Base-by-base conservation (phyloP, 2,329 filamentous ascomycete genomes). In the Sporothrix humicola region DNA sequence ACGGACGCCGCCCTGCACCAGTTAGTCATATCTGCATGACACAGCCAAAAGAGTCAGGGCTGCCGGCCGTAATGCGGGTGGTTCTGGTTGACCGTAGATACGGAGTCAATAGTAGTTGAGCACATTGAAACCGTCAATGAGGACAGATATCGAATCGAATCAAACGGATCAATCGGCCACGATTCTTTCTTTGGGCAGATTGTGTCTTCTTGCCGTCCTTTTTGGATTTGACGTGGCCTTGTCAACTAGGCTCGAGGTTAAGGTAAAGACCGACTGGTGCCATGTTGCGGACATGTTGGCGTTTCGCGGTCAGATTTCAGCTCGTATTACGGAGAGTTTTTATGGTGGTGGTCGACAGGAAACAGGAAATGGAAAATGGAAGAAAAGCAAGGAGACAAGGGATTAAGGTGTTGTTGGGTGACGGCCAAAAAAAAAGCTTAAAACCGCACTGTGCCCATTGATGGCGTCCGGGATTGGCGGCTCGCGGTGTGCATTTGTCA, bases 401-500 rank as follows among this genome's bases (percentile, higher is more conserved):
- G 31, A 37, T 37, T 37, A 46, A 46, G 12, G 20, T 56, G 20
- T 52, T 15, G 15, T 20, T 23, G 52, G 61, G 44, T 20, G 17
- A 20, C 37, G 37, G n/a, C 3, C 31, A 37, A n/a, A 65, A 26
- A 26, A 26, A 44, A 66, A 48, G 61, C 61, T 66, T 66, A 66
- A 66, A 48, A 23, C 65, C 66, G 50, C 48, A 69, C 65, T 56
- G 48, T 54, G 63, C 46, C 65, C 44, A 52, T 52, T 66, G 20
- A 66, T 68, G 44, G 3, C 17, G 13, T 13, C 46, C 46, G 46
- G 65, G 46, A 68, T 31, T 68, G 46, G 46, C 46, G 65, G 46
- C 46, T 66, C 42, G 59, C 59, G 42, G 42, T 66, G 7, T 66
- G 46, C 23, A 68, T 68, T 68, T 68, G 65, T 68, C 65, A 68